Base-by-base conservation (phyloP, 2,329 filamentous ascomycete genomes). In the Elsinoe arachidis region DNA sequence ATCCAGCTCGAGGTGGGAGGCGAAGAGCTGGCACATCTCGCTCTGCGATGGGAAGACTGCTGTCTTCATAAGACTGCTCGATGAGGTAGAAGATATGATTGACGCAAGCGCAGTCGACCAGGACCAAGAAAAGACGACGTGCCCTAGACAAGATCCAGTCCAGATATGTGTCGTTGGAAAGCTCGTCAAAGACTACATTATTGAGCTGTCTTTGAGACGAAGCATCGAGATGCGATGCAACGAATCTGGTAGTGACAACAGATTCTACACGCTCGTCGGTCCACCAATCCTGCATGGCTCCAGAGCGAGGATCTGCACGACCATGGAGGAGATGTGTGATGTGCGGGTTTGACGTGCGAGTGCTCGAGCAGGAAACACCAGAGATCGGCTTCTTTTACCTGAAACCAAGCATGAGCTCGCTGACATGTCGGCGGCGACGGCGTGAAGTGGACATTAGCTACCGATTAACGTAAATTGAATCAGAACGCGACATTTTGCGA, bases 21-120 rank as follows among this genome's bases (percentile, higher is more conserved):
- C 49, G 33, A 5, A 53, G 49, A 21, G 49, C 35, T n/a, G 86
- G 66, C 56, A 78, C 80, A 59, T 84, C 79, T 67, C 88, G 80
- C 54, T 77, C 79, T 23, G 75, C 71, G 15, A 79, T 76, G 3
- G 87, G 87, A 43, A 91, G 74, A 70, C 90, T 87, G 56, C 82
- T 79, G 65, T 91, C 87, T 63, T 87, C 85, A 85, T 85, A 89
- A 21, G 84, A 86, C 65, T 86, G 82, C 69, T 90, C 86, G 58
- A 90, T 82, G 54, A 88, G 76, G 41, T 81, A 81, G 65, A 90
- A 90, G 60, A 90, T 89, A 67, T 86, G 84, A 63, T 87, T 84
- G 0, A 86, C 81, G 9, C 86, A 77, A 33, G 83, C 84, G 19
- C 89, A 74, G 64, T 90, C 86, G 56, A 83, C 76, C 33, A 90